These are phyloP conservation scores for Volutella citrinella DNA, from an alignment of 2,329 filamentous ascomycete species.

Conservation along the genomic window DNA sequence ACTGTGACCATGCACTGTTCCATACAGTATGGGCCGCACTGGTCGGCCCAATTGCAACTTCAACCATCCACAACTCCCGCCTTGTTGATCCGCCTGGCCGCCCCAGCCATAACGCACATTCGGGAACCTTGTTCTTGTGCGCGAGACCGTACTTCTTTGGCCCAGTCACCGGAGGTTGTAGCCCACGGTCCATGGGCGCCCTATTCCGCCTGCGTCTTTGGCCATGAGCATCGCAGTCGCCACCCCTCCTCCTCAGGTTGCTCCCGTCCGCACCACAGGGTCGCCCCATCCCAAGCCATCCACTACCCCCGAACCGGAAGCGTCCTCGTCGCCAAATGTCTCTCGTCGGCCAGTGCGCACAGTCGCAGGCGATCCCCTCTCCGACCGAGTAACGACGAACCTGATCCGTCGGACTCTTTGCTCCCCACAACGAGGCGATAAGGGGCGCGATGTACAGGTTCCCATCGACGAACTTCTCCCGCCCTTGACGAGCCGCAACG, in stretches of 20 bases:
- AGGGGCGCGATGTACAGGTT: constrained; percentile 44
- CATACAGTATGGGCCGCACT: too few relatives aligned
- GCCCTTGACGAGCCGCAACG: constrained; percentile 89
- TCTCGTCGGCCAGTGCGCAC: constrained; percentile 33
- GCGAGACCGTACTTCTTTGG: too few relatives aligned
- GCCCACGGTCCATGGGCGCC: too few relatives aligned
- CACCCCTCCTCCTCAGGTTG: constrained; percentile 15
- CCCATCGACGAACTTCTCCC: constrained; percentile 82
- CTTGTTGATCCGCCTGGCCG: constrained; percentile 2
- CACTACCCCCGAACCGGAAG: constrained; percentile 20
- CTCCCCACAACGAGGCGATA: constrained; percentile 62
- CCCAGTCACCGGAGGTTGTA: too few relatives aligned
- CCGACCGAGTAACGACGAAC: constrained; percentile 74
- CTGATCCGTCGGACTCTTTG: constrained; percentile 84
- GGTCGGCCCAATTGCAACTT: constrained; percentile 21
- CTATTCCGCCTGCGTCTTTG: too few relatives aligned
- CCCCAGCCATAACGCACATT: too few relatives aligned
- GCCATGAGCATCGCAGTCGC: constrained; percentile 28
- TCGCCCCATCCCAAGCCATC: constrained; percentile 21
- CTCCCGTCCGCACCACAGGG: too few relatives aligned
- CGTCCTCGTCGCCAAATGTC: constrained; percentile 24
- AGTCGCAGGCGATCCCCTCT: constrained; percentile 51
- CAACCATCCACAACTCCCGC: constrained; percentile 8
- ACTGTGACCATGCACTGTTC: too few relatives aligned
- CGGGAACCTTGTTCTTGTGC: too few relatives aligned